phyloP scores from a whole-genome alignment of 768 basidiomycete species.

The Dentipellis sp. region DNA sequence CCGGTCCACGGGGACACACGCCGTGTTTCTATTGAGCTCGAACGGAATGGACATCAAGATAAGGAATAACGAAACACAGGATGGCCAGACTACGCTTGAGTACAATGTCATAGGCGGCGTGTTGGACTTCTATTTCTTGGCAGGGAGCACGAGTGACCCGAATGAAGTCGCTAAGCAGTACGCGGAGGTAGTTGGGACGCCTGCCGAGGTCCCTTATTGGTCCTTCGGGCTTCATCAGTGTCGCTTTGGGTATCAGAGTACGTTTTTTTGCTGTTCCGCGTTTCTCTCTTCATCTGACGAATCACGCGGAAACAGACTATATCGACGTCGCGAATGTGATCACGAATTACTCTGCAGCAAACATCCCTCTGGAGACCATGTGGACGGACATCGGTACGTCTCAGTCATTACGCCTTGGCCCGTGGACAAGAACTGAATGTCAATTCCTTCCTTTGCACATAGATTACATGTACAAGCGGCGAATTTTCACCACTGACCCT shows the following conservation, averaged over 20 bases:
- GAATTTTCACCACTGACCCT: constrained; percentile 62
- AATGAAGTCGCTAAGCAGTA: constrained; percentile 57
- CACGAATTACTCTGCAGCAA: constrained; percentile 46
- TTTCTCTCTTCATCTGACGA: background rate
- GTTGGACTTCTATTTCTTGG: constrained; percentile 71
- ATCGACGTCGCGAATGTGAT: constrained; percentile 56
- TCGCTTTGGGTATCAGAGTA: constrained; percentile 58
- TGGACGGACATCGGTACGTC: constrained; percentile 64
- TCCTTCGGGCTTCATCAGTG: constrained; percentile 66
- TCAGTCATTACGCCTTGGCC: constrained; percentile 2
- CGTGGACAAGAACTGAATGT: background rate
- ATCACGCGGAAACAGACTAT: constrained; percentile 31
- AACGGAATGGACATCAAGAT: constrained; percentile 77
- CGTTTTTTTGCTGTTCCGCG: constrained; percentile 6
- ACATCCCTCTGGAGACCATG: constrained; percentile 69
- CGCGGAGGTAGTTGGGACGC: constrained; percentile 51
- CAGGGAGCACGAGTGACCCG: constrained; percentile 53
- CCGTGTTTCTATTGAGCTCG: constrained; percentile 59
- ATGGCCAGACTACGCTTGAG: constrained; percentile 38
- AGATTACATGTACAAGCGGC: constrained; percentile 66
- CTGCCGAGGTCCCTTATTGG: constrained; percentile 73
- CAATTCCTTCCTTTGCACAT: constrained; percentile 11
- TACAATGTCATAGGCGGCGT: constrained; percentile 75
- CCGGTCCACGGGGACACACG: constrained; percentile 53
- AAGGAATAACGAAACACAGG: constrained; percentile 20